phyloP scores from a whole-genome alignment of 352 stramenopile genomes.

The Pythium brachiatum region DNA sequence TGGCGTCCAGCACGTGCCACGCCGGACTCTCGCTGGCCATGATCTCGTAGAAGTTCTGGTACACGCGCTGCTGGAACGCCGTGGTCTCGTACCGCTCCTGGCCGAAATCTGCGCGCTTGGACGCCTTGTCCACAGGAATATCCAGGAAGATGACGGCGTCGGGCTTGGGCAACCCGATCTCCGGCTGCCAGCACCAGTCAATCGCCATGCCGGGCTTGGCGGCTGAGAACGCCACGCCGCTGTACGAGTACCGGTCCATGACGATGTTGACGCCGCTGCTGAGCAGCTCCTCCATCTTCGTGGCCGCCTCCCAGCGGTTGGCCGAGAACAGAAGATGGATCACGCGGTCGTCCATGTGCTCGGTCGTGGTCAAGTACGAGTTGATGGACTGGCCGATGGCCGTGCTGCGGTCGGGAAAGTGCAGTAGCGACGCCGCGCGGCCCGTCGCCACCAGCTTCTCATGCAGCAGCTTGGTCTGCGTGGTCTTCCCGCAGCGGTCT shows the following conservation, averaged over 20 bases:
- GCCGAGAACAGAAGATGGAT: constrained; percentile 99
- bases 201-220: constrained; percentile 93
- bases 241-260: constrained; percentile 97
- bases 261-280: constrained; percentile 90
- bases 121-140: constrained; percentile 88
- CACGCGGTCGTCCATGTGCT: constrained; percentile 93
- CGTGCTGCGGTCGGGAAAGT: constrained; percentile 84
- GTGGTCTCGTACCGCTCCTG: constrained; percentile 91
- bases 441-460: constrained; percentile 41
- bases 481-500: constrained; percentile 99
- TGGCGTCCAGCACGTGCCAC: constrained; percentile 84
- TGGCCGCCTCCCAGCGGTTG: constrained; percentile 98
- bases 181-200: constrained; percentile 97
- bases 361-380: constrained; percentile 91
- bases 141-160: constrained; percentile 98
- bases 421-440: constrained; percentile 47
- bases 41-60: constrained; percentile 74
- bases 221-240: constrained; percentile 97
- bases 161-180: constrained; percentile 95
- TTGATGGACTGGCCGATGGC: constrained; percentile 97
- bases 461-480: constrained; percentile 93
- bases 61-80: constrained; percentile 87
- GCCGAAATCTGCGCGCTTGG: constrained; percentile 91
- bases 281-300: constrained; percentile 67
- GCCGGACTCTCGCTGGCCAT: constrained; percentile 37